Base-by-base conservation (phyloP, 192 early-diverging fungal genomes). In the Coemansia sp. region DNA sequence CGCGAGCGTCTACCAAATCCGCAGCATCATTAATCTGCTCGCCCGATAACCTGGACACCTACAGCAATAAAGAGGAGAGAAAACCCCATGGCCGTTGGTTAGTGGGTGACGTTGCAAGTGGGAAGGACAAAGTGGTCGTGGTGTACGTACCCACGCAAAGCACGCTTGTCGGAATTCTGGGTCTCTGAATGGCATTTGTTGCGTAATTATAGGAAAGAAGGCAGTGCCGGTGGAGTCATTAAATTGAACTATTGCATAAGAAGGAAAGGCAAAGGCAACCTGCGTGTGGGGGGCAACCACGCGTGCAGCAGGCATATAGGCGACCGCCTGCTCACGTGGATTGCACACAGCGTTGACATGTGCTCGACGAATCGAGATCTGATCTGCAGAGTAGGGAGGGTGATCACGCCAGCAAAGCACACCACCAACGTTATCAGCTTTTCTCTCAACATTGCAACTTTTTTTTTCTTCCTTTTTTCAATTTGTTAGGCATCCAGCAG, bases 1-100 rank as follows among this genome's bases (percentile, higher is more conserved):
- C 66, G 6, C 68, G 68, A 44, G 65, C 79, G 44, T 82, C 79
- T 10, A 74, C 74, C 46, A 82, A 54, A 67, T 74, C 68, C 16
- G 54, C 68, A 19, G 68, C 64, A 14, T 35, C 59, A 6, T 17
- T n/a, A 8, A 82, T 24, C 0, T 39, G 19, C 37, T 82, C 74
- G 31, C 63, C 63, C 3, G 70, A 68, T 7, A 82, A 40, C 34
- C 37, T 19, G 17, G 74, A 67, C 37, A 82, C 40, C 79, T 76
- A 81, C 50, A 67, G 1, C 8, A 48, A 17, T 31, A 37, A 19
- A 19, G 14, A 40, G 14, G 35, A 19, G 24, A n/a, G 53, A 9
- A 62, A 6, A 57, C 8, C 37, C 2, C 2, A 9, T 7, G 46
- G 46, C 10, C 46, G 5, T n/a, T 24, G 46, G 46, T 50, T 50